Conservation (phyloP, 1,284 basidiomycete species). For the Tilletia caries region DNA sequence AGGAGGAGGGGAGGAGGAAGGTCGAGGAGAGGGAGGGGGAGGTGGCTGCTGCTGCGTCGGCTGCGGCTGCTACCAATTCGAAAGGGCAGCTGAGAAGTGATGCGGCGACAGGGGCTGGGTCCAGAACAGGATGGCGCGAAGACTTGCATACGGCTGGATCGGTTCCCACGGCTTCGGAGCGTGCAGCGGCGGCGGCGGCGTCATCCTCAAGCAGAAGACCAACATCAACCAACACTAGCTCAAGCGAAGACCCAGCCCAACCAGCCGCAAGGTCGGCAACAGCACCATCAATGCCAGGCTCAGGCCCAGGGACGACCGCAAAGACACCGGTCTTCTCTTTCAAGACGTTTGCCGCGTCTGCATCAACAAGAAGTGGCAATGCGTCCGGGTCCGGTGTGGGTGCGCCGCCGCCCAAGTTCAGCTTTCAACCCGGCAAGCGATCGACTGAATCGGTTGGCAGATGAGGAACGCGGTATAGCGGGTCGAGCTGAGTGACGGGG, state of each 20-base stretch:
- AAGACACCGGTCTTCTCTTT: slow-evolving; percentile 2
- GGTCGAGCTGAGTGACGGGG: too few relatives aligned
- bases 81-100: background rate
- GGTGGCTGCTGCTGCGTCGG: background rate
- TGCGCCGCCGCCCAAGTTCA: too few relatives aligned
- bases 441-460: too few relatives aligned
- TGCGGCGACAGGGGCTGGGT: too few relatives aligned
- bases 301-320: background rate
- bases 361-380: background rate
- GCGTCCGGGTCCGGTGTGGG: too few relatives aligned
- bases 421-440: too few relatives aligned
- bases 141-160: background rate
- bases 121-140: background rate
- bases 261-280: too few relatives aligned
- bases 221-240: too few relatives aligned
- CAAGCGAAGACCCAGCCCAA: too few relatives aligned
- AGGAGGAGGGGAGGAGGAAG: slow-evolving; percentile 20
- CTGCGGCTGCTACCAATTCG: slow-evolving; percentile 1
- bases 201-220: background rate
- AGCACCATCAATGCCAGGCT: too few relatives aligned
- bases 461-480: too few relatives aligned
- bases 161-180: background rate
- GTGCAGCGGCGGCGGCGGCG: background rate
- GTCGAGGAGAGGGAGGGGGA: slow-evolving; percentile 13
- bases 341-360: background rate